These are phyloP conservation scores for Hirsutella thompsonii DNA, from an alignment of 2,329 filamentous ascomycete species.

Conservation along the genomic window DNA sequence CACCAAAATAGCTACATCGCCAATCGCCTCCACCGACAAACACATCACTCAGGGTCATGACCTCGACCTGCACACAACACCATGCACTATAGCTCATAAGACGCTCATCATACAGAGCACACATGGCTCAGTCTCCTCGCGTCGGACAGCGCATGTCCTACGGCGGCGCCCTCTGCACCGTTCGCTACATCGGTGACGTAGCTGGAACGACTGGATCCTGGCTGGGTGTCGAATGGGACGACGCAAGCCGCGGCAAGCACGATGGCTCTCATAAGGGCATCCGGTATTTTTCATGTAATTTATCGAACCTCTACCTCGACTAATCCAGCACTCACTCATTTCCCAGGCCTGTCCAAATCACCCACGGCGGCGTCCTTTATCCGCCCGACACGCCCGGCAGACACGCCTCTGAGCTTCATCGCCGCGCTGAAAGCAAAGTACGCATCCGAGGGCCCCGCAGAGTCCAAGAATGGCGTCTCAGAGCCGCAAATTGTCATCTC, in stretches of 20 bases:
- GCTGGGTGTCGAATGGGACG: constrained; percentile 97
- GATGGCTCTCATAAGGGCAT: constrained; percentile 68
- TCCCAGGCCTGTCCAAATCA: constrained; percentile 43
- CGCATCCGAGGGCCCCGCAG: constrained; percentile 37
- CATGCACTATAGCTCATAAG: no score
- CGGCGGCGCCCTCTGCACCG: constrained; percentile 64
- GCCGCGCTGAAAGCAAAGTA: constrained; percentile 78
- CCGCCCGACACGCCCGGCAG: constrained; percentile 58
- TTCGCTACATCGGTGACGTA: constrained; percentile 71
- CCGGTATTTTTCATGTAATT: constrained; percentile 69
- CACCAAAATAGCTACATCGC: no score
- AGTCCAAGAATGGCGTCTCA: constrained; percentile 19
- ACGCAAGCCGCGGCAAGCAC: constrained; percentile 76
- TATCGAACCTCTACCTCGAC: background rate
- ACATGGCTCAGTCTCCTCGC: constrained; percentile 27
- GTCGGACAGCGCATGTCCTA: constrained; percentile 72
- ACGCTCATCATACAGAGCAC: no score
- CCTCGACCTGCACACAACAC: no score
- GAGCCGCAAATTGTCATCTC: constrained; percentile 48
- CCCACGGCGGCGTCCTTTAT: constrained; percentile 77
- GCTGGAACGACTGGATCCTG: constrained; percentile 65
- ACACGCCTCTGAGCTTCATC: constrained; percentile 60
- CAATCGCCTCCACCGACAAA: no score
- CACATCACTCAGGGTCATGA: no score
- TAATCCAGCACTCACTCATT: background rate